Evolutionary conservation across 768 basidiomycete genomes (phyloP).

Genomic region (Piloderma croceum): DNA sequence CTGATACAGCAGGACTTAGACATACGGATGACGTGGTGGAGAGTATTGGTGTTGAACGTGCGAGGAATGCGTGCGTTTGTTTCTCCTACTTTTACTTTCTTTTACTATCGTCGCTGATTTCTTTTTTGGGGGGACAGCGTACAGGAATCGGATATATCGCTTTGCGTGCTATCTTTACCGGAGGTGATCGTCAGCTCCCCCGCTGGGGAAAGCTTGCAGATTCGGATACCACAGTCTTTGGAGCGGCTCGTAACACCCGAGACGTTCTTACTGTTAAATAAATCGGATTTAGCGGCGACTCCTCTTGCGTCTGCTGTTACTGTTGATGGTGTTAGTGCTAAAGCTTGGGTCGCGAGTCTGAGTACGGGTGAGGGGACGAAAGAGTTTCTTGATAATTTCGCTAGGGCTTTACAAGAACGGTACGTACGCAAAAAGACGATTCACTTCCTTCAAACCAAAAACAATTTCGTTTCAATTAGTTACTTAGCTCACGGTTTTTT

Average conservation of each 20-base stretch:
- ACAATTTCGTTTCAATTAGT: background rate
- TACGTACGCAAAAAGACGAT: no score
- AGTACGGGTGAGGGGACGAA: constrained; percentile 49
- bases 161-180: constrained; percentile 78
- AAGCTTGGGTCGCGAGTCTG: constrained; percentile 61
- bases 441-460: background rate
- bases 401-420: constrained; percentile 44
- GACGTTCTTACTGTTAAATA: constrained; percentile 77
- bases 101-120: background rate
- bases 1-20: constrained; percentile 85
- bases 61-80: constrained; percentile 53
- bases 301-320: constrained; percentile 1
- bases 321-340: constrained; percentile 1
- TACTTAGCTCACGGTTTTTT: background rate
- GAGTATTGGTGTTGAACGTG: constrained; percentile 74
- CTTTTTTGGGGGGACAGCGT: constrained; percentile 48
- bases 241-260: constrained; percentile 42
- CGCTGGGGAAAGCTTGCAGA: constrained; percentile 5
- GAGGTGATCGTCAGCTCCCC: constrained; percentile 32
- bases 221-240: constrained; percentile 43
- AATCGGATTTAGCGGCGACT: constrained; percentile 50
- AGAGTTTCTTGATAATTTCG: constrained; percentile 57
- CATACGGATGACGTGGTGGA: constrained; percentile 68
- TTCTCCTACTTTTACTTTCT: background rate
- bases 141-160: constrained; percentile 56